These are phyloP conservation scores for Chlamydomonas asymmetrica DNA, from an alignment of 139 green algal species.

Conservation along the genomic window DNA sequence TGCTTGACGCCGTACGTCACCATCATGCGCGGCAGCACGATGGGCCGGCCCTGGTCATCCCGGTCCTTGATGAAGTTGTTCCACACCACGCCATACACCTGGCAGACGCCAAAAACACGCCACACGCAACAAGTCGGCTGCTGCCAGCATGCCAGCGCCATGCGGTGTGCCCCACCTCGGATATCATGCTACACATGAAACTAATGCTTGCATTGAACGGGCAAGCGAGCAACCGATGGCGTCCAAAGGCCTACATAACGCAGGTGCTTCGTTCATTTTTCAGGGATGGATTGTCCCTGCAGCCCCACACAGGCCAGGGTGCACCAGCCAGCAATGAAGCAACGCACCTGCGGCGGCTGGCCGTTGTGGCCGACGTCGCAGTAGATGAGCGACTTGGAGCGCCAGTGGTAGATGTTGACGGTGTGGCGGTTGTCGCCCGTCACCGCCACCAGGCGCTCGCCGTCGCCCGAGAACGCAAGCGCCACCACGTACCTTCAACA, in stretches of 20 bases:
- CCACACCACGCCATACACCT: constrained; percentile 69
- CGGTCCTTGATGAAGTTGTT: constrained; percentile 49
- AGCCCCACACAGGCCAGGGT: background rate
- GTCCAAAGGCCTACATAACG: background rate
- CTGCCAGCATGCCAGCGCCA: too few species aligned
- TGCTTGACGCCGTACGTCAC: constrained; percentile 67
- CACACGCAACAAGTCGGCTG: too few species aligned
- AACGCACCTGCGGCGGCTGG: constrained; percentile 50
- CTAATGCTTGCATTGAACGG: background rate
- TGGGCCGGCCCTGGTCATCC: constrained; percentile 13
- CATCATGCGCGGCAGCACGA: constrained; percentile 44
- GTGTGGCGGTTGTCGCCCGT: constrained; percentile 74
- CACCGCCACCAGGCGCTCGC: constrained; percentile 58
- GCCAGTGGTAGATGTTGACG: constrained; percentile 64
- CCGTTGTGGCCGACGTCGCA: constrained; percentile 55
- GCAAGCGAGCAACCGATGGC: background rate
- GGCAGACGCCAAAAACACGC: too few species aligned
- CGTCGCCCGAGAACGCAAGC: constrained; percentile 60
- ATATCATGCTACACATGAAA: background rate
- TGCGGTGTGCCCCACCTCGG: background rate
- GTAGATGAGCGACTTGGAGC: constrained; percentile 44
- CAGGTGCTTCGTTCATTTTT: background rate
- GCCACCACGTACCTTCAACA: constrained; percentile 43
- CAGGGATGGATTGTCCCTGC: too few species aligned
- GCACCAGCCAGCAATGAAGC: background rate